A percentile compares a stretch with the other conserved stretches of the same genome.
These are phyloP conservation scores for Pythium folliculosum DNA, from an alignment of 352 stramenopile genomes.

Conservation along the genomic window DNA sequence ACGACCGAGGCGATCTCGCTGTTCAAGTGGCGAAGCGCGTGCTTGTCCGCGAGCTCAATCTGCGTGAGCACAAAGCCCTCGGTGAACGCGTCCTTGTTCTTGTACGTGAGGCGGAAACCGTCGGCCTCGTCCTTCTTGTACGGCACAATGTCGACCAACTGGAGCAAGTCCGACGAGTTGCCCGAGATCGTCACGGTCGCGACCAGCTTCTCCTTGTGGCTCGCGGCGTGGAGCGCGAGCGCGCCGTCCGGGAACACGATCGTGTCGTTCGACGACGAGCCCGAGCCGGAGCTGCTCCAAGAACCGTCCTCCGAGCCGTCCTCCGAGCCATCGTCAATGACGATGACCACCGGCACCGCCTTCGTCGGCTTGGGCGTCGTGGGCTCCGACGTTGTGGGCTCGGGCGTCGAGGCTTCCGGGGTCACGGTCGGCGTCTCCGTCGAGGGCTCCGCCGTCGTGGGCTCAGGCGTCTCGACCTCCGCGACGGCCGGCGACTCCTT, in stretches of 20 bases:
- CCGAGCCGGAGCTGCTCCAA: constrained; percentile 15
- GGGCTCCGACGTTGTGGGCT: not conserved
- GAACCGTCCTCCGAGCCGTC: constrained; percentile 27
- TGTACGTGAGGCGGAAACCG: constrained; percentile 48
- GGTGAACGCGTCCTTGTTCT: constrained; percentile 51
- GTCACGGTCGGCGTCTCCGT: constrained; percentile 11
- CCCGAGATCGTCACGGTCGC: constrained; percentile 56
- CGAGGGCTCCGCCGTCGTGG: constrained; percentile 13
- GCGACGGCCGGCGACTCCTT: not conserved
- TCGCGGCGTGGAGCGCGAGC: constrained; percentile 27
- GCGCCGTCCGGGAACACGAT: constrained; percentile 41
- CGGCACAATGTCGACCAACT: constrained; percentile 43
- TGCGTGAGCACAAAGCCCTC: constrained; percentile 59
- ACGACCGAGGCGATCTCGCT: constrained; percentile 42
- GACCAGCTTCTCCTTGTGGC: constrained; percentile 39
- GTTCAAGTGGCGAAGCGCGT: constrained; percentile 40
- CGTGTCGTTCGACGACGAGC: constrained; percentile 22
- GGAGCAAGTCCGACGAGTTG: constrained; percentile 54
- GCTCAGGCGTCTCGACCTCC: constrained; percentile 6
- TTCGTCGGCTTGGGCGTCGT: constrained; percentile 1
- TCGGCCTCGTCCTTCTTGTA: constrained; percentile 43
- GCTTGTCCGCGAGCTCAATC: constrained; percentile 54
- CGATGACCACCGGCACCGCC: not conserved
- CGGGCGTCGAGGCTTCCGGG: constrained; percentile 4
- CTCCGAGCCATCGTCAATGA: constrained; percentile 16